Evolutionary conservation across 1,139 yeast species (phyloP).

Genomic region (Hemisphaericaspora lyxosophila): DNA sequence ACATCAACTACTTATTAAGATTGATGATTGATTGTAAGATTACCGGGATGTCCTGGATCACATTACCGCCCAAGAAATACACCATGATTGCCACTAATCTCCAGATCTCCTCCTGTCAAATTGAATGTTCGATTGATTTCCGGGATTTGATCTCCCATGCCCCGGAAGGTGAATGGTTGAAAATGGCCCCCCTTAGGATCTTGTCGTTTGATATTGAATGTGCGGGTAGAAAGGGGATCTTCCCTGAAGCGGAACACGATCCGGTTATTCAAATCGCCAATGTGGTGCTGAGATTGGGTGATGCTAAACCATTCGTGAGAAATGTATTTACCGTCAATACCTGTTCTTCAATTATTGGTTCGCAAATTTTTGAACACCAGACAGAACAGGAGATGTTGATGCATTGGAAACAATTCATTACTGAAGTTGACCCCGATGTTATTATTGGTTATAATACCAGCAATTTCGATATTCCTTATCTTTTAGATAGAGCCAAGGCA

Average conservation of each 20-base stretch:
- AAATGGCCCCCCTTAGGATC: slow-evolving; percentile 90
- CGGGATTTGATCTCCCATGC: slow-evolving; percentile 72
- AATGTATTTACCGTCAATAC: slow-evolving; percentile 92
- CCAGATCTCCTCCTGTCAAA: slow-evolving; percentile 74
- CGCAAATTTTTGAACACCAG: slow-evolving; percentile 76
- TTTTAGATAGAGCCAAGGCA: slow-evolving; percentile 82
- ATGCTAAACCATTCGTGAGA: slow-evolving; percentile 78
- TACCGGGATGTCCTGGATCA: slow-evolving; percentile 98
- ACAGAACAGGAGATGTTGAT: slow-evolving; percentile 80
- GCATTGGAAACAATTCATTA: slow-evolving; percentile 84
- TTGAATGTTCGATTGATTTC: slow-evolving; percentile 74
- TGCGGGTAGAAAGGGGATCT: slow-evolving; percentile 95
- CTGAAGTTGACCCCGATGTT: slow-evolving; percentile 89
- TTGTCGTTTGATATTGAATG: slow-evolving; percentile 97
- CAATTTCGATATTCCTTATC: slow-evolving; percentile 92
- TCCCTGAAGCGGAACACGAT: slow-evolving; percentile 93
- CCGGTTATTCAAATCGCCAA: slow-evolving; percentile 97
- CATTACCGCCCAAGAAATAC: slow-evolving; percentile 78
- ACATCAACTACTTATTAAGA: slow-evolving; percentile 79
- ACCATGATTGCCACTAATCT: slow-evolving; percentile 33
- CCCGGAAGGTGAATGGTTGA: slow-evolving; percentile 92
- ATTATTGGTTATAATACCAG: slow-evolving; percentile 94
- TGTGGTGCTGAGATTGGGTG: slow-evolving; percentile 84
- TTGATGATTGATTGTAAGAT: slow-evolving; percentile 90
- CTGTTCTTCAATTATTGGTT: slow-evolving; percentile 91